Evolutionary conservation across 2,329 filamentous ascomycete genomes (phyloP).

Genomic region (Aspergillus fumigatiaffinis): DNA sequence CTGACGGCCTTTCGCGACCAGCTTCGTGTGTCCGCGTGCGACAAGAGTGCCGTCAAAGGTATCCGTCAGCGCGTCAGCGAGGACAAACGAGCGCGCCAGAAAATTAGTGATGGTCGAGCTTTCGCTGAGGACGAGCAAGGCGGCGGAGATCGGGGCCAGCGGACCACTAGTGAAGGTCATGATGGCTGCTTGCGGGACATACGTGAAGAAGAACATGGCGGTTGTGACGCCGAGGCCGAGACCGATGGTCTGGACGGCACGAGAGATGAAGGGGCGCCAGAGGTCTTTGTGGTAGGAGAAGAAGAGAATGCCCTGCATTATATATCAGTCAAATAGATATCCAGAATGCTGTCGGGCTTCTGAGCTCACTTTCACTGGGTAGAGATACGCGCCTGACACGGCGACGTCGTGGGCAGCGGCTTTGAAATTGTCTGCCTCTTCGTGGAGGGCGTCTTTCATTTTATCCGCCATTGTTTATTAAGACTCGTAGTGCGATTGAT

Average conservation of each 20-base stretch:
- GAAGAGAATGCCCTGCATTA: conserved; percentile 55
- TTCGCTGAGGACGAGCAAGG: conserved; percentile 58
- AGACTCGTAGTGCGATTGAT: not conserved
- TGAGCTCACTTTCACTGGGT: conserved; percentile 65
- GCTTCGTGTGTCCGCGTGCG: conserved; percentile 49
- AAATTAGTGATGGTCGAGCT: conserved; percentile 49
- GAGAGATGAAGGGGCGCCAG: conserved; percentile 57
- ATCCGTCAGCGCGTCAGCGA: conserved; percentile 79
- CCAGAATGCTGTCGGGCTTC: not conserved
- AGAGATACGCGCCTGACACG: conserved; percentile 75
- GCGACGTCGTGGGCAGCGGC: conserved; percentile 64
- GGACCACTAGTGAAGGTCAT: conserved; percentile 81
- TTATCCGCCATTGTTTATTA: conserved; percentile 41
- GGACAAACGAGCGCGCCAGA: conserved; percentile 66
- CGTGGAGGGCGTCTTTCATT: conserved; percentile 56
- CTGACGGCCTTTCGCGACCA: conserved; percentile 73
- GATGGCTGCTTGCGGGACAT: conserved; percentile 77
- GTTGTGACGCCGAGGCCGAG: conserved; percentile 69
- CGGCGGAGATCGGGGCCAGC: conserved; percentile 58
- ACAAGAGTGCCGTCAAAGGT: conserved; percentile 76
- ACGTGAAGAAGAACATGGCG: conserved; percentile 84
- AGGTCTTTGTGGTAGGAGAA: conserved; percentile 55
- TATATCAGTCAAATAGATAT: not conserved
- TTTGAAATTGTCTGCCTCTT: conserved; percentile 68
- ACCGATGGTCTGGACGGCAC: conserved; percentile 58